Evolutionary conservation across 1,284 basidiomycete genomes (phyloP).

Genomic region (Cryptococcus hybrid): DNA sequence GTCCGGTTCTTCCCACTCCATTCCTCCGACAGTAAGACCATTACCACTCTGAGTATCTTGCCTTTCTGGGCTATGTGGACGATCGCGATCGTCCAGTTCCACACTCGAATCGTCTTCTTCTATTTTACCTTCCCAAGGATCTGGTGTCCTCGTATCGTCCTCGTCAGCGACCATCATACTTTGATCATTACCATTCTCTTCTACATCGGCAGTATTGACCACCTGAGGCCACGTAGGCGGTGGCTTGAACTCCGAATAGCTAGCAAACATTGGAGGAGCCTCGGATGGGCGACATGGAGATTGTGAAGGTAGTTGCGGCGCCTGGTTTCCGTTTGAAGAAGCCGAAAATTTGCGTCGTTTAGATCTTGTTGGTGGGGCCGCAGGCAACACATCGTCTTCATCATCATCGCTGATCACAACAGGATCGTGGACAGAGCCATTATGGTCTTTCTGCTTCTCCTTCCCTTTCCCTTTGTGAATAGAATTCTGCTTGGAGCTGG

Average conservation of each 20-base stretch:
- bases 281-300: too few species aligned
- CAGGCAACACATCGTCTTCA: slow-evolving; percentile 10
- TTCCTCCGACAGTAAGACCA: neutral
- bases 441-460: slow-evolving; percentile 8
- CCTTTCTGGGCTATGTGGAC: neutral
- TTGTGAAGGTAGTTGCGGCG: neutral
- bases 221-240: slow-evolving; percentile 34
- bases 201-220: slow-evolving; percentile 27
- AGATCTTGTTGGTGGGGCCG: neutral
- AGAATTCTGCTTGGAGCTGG: neutral
- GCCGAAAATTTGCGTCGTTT: slow-evolving; percentile 7
- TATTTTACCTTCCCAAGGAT: slow-evolving; percentile 15
- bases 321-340: neutral
- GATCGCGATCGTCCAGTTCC: slow-evolving; percentile 2
- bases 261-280: slow-evolving; percentile 14
- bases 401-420: slow-evolving; percentile 20
- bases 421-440: slow-evolving; percentile 12
- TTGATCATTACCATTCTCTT: slow-evolving; percentile 10
- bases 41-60: neutral
- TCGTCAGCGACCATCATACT: slow-evolving; percentile 2
- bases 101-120: slow-evolving; percentile 20
- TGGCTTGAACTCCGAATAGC: slow-evolving; percentile 22
- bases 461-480: neutral
- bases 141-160: slow-evolving; percentile 15
- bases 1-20: slow-evolving; percentile 46